phyloP scores from a whole-genome alignment of 1,284 basidiomycete species.

The Cryptococcus sp. region DNA sequence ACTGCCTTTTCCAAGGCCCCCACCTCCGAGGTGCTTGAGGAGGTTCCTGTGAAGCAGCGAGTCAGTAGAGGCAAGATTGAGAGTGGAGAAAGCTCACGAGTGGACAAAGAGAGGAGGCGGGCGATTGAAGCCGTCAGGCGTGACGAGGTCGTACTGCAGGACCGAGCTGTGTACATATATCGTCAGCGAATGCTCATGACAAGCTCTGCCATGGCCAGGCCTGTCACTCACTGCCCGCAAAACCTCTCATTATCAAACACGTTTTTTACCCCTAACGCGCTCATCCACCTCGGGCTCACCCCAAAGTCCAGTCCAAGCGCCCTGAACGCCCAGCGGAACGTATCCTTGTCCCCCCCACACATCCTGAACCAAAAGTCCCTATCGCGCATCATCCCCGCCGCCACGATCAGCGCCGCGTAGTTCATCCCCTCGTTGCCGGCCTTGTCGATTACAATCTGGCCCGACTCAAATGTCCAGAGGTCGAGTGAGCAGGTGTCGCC shows the following conservation, averaged over 20 bases:
- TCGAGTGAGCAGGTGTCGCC: conserved; percentile 49
- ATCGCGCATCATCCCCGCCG: conserved; percentile 39
- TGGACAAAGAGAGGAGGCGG: conserved; percentile 44
- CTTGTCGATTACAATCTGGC: conserved; percentile 54
- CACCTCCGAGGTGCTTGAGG: conserved; percentile 49
- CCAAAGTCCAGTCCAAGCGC: conserved; percentile 48
- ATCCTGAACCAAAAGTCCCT: conserved; percentile 53
- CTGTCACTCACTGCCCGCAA: conserved; percentile 51
- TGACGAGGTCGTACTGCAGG: conserved; percentile 45
- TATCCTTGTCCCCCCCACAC: conserved; percentile 52
- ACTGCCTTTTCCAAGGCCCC: conserved; percentile 23
- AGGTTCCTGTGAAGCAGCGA: conserved; percentile 46
- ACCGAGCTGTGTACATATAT: conserved; percentile 22
- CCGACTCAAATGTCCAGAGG: conserved; percentile 47
- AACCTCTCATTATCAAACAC: conserved; percentile 37
- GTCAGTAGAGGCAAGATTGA: neutral
- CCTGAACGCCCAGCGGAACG: conserved; percentile 52
- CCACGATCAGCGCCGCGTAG: conserved; percentile 52
- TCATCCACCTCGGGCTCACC: conserved; percentile 49
- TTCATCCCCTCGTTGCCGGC: conserved; percentile 52
- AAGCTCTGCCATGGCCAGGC: neutral
- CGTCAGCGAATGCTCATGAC: neutral
- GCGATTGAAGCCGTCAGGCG: conserved; percentile 16
- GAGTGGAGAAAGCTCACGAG: conserved; percentile 20
- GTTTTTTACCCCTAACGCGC: conserved; percentile 44